phyloP scores from a whole-genome alignment of 129 eudicot genomes.

The Centella asiatica region DNA sequence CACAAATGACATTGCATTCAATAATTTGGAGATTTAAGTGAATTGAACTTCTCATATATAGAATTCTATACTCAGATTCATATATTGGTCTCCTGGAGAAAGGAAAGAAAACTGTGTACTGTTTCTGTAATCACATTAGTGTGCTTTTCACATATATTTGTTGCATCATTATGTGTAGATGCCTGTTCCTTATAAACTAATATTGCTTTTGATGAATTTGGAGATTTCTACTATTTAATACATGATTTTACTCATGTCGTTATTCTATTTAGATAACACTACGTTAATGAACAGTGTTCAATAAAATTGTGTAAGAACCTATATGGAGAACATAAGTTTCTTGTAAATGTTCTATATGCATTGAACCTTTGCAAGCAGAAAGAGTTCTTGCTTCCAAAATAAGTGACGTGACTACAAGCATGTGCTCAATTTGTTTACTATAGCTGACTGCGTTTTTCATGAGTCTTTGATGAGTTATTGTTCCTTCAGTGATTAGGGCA shows the following conservation, averaged over 20 bases:
- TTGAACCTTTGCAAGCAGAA: no score
- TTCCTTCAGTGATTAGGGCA: conserved; percentile 53
- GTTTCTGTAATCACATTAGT: no score
- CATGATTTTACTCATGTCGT: no score
- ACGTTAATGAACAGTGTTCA: no score
- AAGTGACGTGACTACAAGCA: not conserved
- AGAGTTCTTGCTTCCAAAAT: not conserved
- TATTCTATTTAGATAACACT: no score
- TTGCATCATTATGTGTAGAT: not conserved
- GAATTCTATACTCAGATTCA: not conserved
- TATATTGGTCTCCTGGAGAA: not conserved
- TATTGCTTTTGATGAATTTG: not conserved
- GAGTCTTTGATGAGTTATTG: not conserved
- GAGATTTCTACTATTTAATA: no score
- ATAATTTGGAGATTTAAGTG: not conserved
- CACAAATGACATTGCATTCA: no score
- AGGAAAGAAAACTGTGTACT: not conserved
- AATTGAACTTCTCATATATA: not conserved
- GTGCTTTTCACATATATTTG: not conserved
- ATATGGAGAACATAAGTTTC: no score
- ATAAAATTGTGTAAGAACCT: no score
- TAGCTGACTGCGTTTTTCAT: not conserved
- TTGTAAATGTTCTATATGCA: no score
- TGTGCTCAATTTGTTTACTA: not conserved
- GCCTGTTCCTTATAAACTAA: not conserved